Evolutionary conservation across 2,329 filamentous ascomycete genomes (phyloP), one percentile per base, ranked within the genome.

Genomic region (Lachnellula occidentalis): DNA sequence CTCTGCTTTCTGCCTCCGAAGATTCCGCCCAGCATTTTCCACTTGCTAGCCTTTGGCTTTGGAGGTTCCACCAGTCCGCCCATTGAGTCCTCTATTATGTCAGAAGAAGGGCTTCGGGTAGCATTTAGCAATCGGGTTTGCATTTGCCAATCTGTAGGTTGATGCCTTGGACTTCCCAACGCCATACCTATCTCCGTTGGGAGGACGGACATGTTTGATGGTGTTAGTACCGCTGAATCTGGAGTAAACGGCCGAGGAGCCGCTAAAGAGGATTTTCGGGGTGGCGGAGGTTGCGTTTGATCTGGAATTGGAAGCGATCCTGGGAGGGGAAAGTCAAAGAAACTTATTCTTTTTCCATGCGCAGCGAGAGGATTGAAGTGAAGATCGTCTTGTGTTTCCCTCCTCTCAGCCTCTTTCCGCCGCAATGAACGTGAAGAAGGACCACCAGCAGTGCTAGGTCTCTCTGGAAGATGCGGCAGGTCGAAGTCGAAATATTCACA

Each of bases 141-240:
- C 34, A 53, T 34, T 46, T 62, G 62, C 59, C 59, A 62, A 39
- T 55, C 48, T 34, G 57, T 53, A 22, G 66, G 62, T 43, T 58
- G 71, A 15, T 71, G 69, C n/a, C 76, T 73, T 22, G 87, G 87
- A 64, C 86, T 90, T 34, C 87, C 87, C 53, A 90, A 72, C 1
- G 87, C 87, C 77, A 91, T 85, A 9, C 88, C 88, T 58, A 91
- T 90, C 61, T 61, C 59, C 34, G 50, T 52, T 7, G 54, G 53
- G 39, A 50, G 47, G 21, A 57, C 56, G n/a, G 57, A 50, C 58
- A 62, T 62, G 17, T 45, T 58, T 45, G 19, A 47, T 19, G 50
- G 12, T 45, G 49, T 42, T 17, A 49, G 42, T 48, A 59, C 54
- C 39, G 59, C 56, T 19, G 63, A 60, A 8, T 61, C 58, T 24